Percentiles rank a stretch among this genome's conserved stretches.
These are phyloP conservation scores for Hanseniaspora thailandica DNA, from an alignment of 805 yeast species.

Conservation along the genomic window DNA sequence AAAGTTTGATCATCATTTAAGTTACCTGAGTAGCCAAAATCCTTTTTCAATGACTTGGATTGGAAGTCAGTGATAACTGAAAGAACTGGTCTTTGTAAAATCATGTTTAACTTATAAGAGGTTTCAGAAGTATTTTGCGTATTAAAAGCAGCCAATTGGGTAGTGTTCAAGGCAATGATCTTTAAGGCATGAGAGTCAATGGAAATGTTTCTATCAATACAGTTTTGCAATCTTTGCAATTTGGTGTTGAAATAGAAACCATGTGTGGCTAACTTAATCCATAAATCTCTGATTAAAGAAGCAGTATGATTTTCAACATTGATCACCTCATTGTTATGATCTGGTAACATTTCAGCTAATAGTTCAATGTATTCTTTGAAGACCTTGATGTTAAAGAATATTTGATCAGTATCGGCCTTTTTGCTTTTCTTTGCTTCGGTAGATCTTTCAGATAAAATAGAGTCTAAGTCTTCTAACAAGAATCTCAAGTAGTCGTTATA, in stretches of 20 bases:
- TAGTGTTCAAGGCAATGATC: conserved; percentile 73
- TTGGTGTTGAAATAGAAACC: conserved; percentile 56
- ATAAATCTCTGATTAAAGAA: conserved; percentile 62
- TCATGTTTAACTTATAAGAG: conserved; percentile 81
- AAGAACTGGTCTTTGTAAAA: conserved; percentile 40
- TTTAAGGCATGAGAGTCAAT: conserved; percentile 34
- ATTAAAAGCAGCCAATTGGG: conserved; percentile 72
- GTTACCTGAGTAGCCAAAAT: not conserved
- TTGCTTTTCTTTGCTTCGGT: not conserved
- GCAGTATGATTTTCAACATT: not conserved
- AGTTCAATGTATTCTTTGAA: conserved; percentile 45
- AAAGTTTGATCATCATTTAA: conserved; percentile 54
- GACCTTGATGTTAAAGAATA: not conserved
- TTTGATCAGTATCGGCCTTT: not conserved
- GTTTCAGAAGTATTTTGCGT: conserved; percentile 80
- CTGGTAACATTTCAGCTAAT: conserved; percentile 63
- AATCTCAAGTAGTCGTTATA: conserved; percentile 51
- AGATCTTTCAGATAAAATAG: conserved; percentile 35
- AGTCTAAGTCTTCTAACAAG: conserved; percentile 51
- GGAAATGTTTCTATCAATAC: not conserved
- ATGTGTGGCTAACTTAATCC: conserved; percentile 90
- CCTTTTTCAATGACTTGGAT: not conserved
- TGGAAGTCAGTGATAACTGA: conserved; percentile 1
- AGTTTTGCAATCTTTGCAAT: conserved; percentile 30
- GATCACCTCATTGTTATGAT: conserved; percentile 29